Percentiles rank a stretch among this genome's conserved stretches.
phyloP scores from a whole-genome alignment of 2,329 filamentous ascomycete genomes.

The Colletotrichum camelliae region DNA sequence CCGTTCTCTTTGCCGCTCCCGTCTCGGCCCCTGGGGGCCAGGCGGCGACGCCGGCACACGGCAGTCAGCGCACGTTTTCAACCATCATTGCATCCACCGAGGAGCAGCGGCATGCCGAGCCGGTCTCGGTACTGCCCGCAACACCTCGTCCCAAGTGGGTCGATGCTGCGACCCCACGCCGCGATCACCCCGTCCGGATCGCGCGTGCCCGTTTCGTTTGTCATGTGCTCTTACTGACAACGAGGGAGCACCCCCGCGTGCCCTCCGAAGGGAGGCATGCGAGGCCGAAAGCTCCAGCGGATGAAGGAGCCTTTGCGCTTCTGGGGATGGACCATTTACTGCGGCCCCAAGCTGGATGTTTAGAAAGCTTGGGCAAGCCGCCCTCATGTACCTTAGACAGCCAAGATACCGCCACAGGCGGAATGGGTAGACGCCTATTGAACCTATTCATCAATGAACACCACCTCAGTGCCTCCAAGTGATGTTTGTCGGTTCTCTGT shows the following conservation, averaged over 20 bases:
- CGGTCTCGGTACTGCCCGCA: constrained; percentile 41
- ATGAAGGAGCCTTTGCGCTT: constrained; percentile 4
- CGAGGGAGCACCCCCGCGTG: constrained; percentile 12
- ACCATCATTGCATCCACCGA: constrained; percentile 23
- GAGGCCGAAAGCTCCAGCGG: constrained; percentile 20
- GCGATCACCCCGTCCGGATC: constrained; percentile 20
- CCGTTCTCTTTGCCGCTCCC: not conserved
- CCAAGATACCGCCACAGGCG: constrained; percentile 20
- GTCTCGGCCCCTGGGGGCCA: not conserved
- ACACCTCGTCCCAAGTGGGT: constrained; percentile 43
- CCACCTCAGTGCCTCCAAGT: too few species aligned
- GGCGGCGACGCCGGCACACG: not conserved
- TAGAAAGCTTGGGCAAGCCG: constrained; percentile 39
- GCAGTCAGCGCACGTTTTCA: constrained; percentile 1
- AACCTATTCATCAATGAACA: constrained; percentile 50
- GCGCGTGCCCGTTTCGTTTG: constrained; percentile 23
- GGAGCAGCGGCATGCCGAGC: constrained; percentile 41
- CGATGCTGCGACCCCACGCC: constrained; percentile 59
- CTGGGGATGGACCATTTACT: constrained; percentile 6
- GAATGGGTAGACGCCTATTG: constrained; percentile 55
- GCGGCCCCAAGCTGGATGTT: constrained; percentile 31
- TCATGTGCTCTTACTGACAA: constrained; percentile 19
- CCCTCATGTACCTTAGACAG: constrained; percentile 24
- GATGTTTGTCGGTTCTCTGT: not conserved
- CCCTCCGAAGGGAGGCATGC: constrained; percentile 1